Conservation (phyloP, 176 grass and related monocot species). For the Coix lacrymajobi region DNA sequence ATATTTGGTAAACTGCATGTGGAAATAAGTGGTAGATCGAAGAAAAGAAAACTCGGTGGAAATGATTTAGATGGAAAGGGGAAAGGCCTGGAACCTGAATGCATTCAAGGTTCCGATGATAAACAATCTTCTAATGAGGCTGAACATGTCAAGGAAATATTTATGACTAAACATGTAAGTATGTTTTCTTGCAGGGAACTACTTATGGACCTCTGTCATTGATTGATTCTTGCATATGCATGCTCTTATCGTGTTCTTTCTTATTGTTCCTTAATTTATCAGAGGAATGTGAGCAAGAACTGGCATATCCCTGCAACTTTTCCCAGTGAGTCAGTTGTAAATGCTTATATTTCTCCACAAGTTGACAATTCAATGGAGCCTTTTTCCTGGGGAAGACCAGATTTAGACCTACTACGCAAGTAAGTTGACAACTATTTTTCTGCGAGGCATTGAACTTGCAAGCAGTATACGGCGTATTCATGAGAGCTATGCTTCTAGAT, state of each 20-base stretch:
- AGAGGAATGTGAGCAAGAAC: constrained; percentile 98
- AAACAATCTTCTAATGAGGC: constrained; percentile 37
- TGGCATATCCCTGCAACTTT: constrained; percentile 87
- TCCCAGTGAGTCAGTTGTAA: constrained; percentile 76
- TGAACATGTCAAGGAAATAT: constrained; percentile 58
- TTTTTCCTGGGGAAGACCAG: constrained; percentile 92
- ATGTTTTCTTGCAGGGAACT: constrained; percentile 15
- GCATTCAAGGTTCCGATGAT: constrained; percentile 33
- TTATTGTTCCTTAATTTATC: constrained; percentile 35
- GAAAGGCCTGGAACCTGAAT: constrained; percentile 32
- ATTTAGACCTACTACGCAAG: constrained; percentile 83
- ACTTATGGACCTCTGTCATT: not conserved
- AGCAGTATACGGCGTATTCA: not conserved
- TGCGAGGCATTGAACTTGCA: not conserved
- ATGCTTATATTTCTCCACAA: constrained; percentile 74
- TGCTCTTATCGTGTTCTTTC: constrained; percentile 18
- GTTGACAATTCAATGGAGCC: constrained; percentile 79
- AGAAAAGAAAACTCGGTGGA: constrained; percentile 46
- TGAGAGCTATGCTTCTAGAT: not conserved
- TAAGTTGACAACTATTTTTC: constrained; percentile 43
- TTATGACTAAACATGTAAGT: constrained; percentile 93
- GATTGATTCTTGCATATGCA: constrained; percentile 1
- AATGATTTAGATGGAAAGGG: constrained; percentile 37
- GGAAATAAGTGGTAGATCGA: constrained; percentile 42
- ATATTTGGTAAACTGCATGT: constrained; percentile 68